Evolutionary conservation across 169 alveolate species (phyloP), one percentile per base, ranked within the genome.

Genomic region (Cryptosporidium xiaoi): DNA sequence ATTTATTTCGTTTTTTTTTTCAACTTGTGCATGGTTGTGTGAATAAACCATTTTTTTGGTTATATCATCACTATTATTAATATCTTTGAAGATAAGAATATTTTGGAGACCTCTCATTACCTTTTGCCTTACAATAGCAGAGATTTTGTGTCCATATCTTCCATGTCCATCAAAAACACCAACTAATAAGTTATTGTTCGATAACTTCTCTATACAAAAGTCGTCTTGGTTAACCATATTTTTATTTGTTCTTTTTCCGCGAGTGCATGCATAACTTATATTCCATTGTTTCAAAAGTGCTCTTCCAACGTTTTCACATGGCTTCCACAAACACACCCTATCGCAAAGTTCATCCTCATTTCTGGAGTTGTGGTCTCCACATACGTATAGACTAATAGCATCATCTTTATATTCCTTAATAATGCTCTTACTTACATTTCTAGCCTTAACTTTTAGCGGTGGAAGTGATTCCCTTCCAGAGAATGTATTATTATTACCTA

Each of bases 141-240:
- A 68, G 13, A 77, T 60, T 20, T 60, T 77, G 15, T 77, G 87
- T 16, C 87, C 87, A 60, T 77, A 77, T 1, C 87, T 68, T 12
- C 87, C 87, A 27, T 77, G 87, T 4, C 87, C 87, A 60, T 77
- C 87, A 46, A 77, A 77, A 34, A 77, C 87, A 1, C 77, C 87
- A 44, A 60, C 46, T 46, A 77, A 31, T 3, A 62, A 27, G 34
- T 40, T 60, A 20, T 77, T 62, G 29, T 77, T 71, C 18, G 3
- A 15, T 27, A 77, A 24, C 20, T 60, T 77, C 33, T 12, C 44
- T 33, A 77, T 77, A 27, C 64, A 77, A 60, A 77, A 77, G 31
- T 77, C 87, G 27, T 77, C 87, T 24, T 77, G 87, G 64, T 77
- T 77, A 20, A 62, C 77, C 87, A 77, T 77, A 36, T 40, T 62